A percentile compares a stretch with the other conserved stretches of the same genome.
Conservation (phyloP, 495 filamentous ascomycete genomes). For the Chlorociboria aeruginascens region DNA sequence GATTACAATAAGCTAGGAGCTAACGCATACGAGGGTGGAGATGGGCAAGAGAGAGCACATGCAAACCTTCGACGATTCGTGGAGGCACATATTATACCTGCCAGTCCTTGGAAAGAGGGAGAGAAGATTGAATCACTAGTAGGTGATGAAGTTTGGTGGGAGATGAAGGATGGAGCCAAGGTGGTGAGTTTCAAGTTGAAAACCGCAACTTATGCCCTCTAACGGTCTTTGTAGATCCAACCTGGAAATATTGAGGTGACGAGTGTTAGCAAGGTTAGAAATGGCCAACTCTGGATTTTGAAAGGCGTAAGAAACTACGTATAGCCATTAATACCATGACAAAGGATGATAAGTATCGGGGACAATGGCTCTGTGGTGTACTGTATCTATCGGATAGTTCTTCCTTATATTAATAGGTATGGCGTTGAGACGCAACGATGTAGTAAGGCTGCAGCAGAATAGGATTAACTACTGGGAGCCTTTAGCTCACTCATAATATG, state of each 20-base stretch:
- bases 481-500: too few species aligned
- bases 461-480: too few species aligned
- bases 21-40: slow-evolving; percentile 68
- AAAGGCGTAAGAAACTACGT: slow-evolving; percentile 55
- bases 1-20: slow-evolving; percentile 66
- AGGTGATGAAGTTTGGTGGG: slow-evolving; percentile 73
- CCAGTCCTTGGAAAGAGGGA: slow-evolving; percentile 68
- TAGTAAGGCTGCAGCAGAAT: too few species aligned
- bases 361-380: background rate
- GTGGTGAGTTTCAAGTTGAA: slow-evolving; percentile 35
- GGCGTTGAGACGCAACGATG: too few species aligned
- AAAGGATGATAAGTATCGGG: background rate
- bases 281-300: slow-evolving; percentile 77
- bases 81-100: slow-evolving; percentile 70
- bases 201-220: background rate
- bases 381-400: background rate
- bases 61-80: slow-evolving; percentile 74
- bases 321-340: background rate
- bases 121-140: slow-evolving; percentile 59
- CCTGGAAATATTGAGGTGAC: slow-evolving; percentile 67
- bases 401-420: background rate
- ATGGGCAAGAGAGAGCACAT: slow-evolving; percentile 68
- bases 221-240: slow-evolving; percentile 47
- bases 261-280: slow-evolving; percentile 58
- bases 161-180: slow-evolving; percentile 58